Conservation (phyloP, 345 rosid species). For the Salix brachista region DNA sequence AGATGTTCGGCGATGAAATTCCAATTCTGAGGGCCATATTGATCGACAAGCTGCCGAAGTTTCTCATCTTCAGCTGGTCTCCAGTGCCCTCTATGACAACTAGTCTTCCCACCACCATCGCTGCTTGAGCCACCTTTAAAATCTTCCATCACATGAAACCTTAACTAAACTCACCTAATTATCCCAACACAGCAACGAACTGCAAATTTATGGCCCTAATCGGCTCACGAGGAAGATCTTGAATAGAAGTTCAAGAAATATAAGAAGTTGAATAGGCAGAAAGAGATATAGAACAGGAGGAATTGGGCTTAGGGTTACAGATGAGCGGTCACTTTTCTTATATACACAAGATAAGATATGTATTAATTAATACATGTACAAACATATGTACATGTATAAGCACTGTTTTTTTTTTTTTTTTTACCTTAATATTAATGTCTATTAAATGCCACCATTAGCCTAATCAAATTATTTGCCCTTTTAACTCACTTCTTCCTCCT, state of each 20-base stretch:
- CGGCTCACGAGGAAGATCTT: not conserved
- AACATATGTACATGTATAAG: not conserved
- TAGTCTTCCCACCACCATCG: conserved; percentile 28
- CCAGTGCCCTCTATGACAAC: conserved; percentile 69
- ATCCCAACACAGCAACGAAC: not conserved
- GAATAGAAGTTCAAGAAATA: not conserved
- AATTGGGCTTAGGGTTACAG: conserved; percentile 15
- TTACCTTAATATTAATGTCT: not conserved
- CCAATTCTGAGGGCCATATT: conserved; percentile 70
- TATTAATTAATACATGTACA: not conserved
- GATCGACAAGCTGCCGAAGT: conserved; percentile 56
- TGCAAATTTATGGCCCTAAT: not conserved
- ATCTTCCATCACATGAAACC: conserved; percentile 3
- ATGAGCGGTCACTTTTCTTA: conserved; percentile 8
- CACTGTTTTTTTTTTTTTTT: not conserved
- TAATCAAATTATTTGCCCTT: not conserved
- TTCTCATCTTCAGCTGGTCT: conserved; percentile 69
- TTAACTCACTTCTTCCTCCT: not conserved
- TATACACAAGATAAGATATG: not conserved
- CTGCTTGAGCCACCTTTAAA: conserved; percentile 31
- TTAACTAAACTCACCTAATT: not conserved
- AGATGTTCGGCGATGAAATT: conserved; percentile 68
- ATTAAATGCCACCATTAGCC: not conserved
- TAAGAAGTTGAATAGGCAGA: not conserved
- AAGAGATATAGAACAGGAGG: not conserved